Conservation (phyloP, 495 filamentous ascomycete species). For the Monascus purpureus region DNA sequence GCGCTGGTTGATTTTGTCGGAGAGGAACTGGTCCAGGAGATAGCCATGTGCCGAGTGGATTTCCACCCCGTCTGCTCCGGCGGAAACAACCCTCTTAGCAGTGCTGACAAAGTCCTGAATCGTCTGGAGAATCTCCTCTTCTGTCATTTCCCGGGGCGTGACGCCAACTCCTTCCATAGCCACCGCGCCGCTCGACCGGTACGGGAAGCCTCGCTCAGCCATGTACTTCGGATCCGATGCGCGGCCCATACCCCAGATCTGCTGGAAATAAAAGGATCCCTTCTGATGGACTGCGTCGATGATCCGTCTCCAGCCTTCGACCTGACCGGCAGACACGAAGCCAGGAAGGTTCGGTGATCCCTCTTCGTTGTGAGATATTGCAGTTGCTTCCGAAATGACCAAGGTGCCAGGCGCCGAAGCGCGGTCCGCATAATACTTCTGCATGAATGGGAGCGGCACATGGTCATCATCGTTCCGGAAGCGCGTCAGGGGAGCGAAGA, state of each 20-base stretch:
- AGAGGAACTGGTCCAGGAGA: constrained; percentile 59
- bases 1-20: constrained; percentile 45
- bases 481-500: constrained; percentile 38
- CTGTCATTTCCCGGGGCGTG: constrained; percentile 34
- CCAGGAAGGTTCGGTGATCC: constrained; percentile 44
- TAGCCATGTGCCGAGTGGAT: constrained; percentile 66
- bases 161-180: constrained; percentile 23
- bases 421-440: constrained; percentile 40
- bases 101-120: constrained; percentile 45
- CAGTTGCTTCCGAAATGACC: constrained; percentile 46
- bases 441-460: constrained; percentile 21
- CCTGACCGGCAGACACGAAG: constrained; percentile 46
- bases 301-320: constrained; percentile 42
- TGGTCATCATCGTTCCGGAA: constrained; percentile 23
- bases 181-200: constrained; percentile 29
- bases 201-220: constrained; percentile 13
- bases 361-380: constrained; percentile 39
- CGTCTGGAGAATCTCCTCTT: constrained; percentile 45
- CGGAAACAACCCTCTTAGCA: constrained; percentile 46
- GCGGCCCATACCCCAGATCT: constrained; percentile 57
- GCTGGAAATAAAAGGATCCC: constrained; percentile 45
- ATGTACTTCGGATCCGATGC: constrained; percentile 24
- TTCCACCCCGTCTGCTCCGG: constrained; percentile 70
- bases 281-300: constrained; percentile 52
- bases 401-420: constrained; percentile 34